phyloP scores from a whole-genome alignment of 345 rosid species.

The Firmiana major region DNA sequence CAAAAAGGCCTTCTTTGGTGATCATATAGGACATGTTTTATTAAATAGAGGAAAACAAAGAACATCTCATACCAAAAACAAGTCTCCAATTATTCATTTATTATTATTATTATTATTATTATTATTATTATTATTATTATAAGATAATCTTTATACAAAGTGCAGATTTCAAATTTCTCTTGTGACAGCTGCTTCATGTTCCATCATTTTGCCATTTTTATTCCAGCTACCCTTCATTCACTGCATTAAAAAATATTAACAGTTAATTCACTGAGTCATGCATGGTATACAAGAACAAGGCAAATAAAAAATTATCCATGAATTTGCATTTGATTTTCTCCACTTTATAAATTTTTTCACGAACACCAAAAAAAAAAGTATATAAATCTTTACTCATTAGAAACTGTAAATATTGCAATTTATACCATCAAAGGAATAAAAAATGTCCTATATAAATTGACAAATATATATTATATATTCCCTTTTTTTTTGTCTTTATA shows the following conservation, averaged over 20 bases:
- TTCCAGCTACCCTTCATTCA: background rate
- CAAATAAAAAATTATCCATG: background rate
- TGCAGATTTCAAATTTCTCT: background rate
- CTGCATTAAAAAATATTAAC: background rate
- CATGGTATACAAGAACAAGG: background rate
- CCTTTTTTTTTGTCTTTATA: too few species aligned
- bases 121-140: background rate
- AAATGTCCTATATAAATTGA: too few species aligned
- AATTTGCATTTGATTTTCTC: too few species aligned
- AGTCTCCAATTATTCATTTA: background rate
- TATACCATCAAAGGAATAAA: background rate
- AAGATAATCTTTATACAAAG: background rate
- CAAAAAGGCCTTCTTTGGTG: too few species aligned
- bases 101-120: background rate
- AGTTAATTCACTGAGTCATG: background rate
- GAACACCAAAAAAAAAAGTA: too few species aligned
- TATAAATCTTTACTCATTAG: background rate
- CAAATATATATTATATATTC: too few species aligned
- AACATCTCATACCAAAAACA: background rate
- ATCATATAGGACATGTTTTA: too few species aligned
- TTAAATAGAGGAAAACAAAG: background rate
- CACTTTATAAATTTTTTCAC: too few species aligned
- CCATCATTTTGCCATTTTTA: background rate
- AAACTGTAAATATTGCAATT: background rate
- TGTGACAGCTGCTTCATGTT: background rate